These are phyloP conservation scores for Vitis hybrid DNA, from an alignment of 177 flowering plant species.

Conservation along the genomic window DNA sequence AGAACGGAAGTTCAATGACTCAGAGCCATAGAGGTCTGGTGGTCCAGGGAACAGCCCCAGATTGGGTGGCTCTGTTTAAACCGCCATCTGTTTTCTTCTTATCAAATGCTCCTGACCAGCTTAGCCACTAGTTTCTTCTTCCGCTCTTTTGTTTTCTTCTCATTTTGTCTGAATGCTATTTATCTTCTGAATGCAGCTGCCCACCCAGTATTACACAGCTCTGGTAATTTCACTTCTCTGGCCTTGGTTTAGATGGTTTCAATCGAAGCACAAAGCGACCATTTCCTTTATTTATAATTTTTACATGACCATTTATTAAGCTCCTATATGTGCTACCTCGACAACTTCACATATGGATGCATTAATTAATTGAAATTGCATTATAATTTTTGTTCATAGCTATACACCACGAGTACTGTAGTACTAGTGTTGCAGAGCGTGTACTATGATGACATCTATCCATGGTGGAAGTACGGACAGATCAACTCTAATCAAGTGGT, in stretches of 20 bases:
- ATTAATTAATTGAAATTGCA: background rate
- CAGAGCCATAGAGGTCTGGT: background rate
- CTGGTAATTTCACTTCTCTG: constrained; percentile 44
- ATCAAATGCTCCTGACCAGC: background rate
- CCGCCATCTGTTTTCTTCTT: background rate
- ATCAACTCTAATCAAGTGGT: constrained; percentile 21
- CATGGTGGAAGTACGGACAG: constrained; percentile 37
- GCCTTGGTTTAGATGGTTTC: too few species aligned
- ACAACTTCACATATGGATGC: too few species aligned
- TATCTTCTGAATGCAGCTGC: constrained; percentile 62
- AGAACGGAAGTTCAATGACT: background rate
- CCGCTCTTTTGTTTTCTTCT: background rate
- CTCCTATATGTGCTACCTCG: too few species aligned
- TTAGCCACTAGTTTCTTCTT: background rate
- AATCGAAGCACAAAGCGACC: too few species aligned
- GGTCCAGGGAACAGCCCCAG: background rate
- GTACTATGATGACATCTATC: constrained; percentile 67
- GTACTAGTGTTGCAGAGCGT: constrained; percentile 65
- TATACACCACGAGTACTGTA: constrained; percentile 69
- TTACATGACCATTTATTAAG: background rate
- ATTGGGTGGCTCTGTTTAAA: background rate
- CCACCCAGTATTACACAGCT: constrained; percentile 93
- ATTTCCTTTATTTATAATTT: background rate
- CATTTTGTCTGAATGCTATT: constrained; percentile 1
- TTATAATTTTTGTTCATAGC: constrained; percentile 33